Evolutionary conservation across 371 early-diverging fungal species (phyloP).

Genomic region (Rhizomucor pusillus): DNA sequence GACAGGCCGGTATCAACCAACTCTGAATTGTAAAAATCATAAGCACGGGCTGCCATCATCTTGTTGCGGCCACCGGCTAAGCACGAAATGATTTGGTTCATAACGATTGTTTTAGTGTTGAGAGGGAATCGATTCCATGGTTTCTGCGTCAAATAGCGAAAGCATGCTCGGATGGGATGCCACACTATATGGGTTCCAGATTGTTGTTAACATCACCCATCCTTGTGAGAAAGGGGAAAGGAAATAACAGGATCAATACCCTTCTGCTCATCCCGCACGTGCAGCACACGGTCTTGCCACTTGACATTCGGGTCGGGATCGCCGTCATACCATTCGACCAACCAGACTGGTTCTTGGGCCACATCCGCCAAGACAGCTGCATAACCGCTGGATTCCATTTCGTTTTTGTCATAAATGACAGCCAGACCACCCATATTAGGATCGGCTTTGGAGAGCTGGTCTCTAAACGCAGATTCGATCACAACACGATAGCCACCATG

Average conservation of each 20-base stretch:
- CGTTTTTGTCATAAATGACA: conserved; percentile 88
- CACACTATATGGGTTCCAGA: conserved; percentile 47
- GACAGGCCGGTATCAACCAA: conserved; percentile 65
- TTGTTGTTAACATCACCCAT: background rate
- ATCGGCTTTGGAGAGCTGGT: conserved; percentile 71
- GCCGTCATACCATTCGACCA: conserved; percentile 76
- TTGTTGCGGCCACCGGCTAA: conserved; percentile 94
- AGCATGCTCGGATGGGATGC: conserved; percentile 90
- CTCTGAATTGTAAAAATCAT: conserved; percentile 89
- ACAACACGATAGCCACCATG: conserved; percentile 80
- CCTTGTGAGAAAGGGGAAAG: conserved; percentile 5
- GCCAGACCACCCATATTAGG: conserved; percentile 78
- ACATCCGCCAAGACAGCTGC: conserved; percentile 87
- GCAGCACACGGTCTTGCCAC: conserved; percentile 79
- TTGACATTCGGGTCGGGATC: conserved; percentile 82
- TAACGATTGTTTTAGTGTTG: conserved; percentile 77
- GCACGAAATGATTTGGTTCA: conserved; percentile 89
- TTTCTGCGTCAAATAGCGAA: conserved; percentile 90
- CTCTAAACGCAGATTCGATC: conserved; percentile 74
- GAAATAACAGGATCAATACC: conserved; percentile 26
- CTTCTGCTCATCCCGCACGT: conserved; percentile 67
- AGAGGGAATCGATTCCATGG: conserved; percentile 93
- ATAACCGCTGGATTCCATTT: conserved; percentile 91
- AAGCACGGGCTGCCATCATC: conserved; percentile 94
- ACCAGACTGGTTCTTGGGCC: conserved; percentile 81